Evolutionary conservation across 179 eudicot species (phyloP), one percentile per base, ranked within the genome.

Genomic region (Monotropa hypopitys): DNA sequence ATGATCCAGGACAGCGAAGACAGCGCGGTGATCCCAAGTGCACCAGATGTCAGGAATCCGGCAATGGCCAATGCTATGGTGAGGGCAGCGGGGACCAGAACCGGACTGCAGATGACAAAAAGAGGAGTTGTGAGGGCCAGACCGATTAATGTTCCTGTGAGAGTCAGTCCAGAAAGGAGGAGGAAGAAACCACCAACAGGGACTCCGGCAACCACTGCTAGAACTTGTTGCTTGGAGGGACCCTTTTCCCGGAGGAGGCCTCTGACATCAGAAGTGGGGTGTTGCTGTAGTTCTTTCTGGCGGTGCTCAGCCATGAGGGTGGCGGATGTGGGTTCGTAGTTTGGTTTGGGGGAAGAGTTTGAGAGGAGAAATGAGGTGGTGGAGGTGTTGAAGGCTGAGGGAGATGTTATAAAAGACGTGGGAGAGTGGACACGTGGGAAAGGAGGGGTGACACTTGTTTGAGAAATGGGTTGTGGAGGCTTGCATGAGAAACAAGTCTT

Each of bases 61-160:
- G 78, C 45, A 5, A 86, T 80, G 5, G 88, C 87, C 32, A 86
- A 72, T 28, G 67, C 87, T 30, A 88, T 28, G 30, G 80, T 43
- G 15, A 89, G 61, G 0, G 74, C 77, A 0, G 93, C 93, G 1
- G 93, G 93, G 75, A 89, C 84, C 13, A 89, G 62, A 16, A 89
- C 76, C 4, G 91, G 93, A 81, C 93, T 89, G 73, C 83, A 89
- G 68, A 89, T 45, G 21, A 89, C 28, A 16, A 89, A 89, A 7
- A 88, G 69, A 2, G 93, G 93, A 3, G 86, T 66, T 1, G 87
- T 70, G 3, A 84, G 21, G 4, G 84, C 85, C 2, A 86, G 74
- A 28, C 85, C 88, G 26, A 89, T 45, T 21, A 88, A 63, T 2
- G 88, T 81, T 6, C 88, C 93, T 42, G 84, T 63, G 7, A 89